Conservation (phyloP, 148 eudicot genomes). For the Camellia granthamiana region DNA sequence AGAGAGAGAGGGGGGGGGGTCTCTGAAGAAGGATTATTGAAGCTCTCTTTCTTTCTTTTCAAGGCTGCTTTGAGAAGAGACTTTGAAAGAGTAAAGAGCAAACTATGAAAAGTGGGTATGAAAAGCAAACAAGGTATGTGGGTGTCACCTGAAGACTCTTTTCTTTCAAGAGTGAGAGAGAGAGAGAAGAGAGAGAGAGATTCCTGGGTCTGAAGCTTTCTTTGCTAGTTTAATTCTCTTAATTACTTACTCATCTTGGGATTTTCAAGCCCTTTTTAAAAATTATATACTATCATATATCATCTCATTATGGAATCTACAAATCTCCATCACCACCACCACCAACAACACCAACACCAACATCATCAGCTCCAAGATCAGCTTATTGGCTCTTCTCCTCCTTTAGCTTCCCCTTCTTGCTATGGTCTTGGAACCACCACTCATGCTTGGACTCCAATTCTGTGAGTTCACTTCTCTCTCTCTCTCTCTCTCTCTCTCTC, state of each 20-base stretch:
- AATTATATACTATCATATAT: not conserved
- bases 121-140: conserved; percentile 37
- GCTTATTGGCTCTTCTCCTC: conserved; percentile 24
- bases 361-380: conserved; percentile 47
- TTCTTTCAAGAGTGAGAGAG: conserved; percentile 19
- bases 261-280: conserved; percentile 40
- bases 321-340: conserved; percentile 45
- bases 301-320: conserved; percentile 56
- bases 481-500: not conserved
- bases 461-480: conserved; percentile 44
- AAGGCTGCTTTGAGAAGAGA: conserved; percentile 46
- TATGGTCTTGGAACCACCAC: conserved; percentile 36
- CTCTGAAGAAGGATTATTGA: conserved; percentile 23
- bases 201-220: not conserved
- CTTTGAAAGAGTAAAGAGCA: conserved; percentile 56
- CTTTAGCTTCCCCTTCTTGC: conserved; percentile 36
- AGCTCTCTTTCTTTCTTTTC: conserved; percentile 27
- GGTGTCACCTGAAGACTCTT: conserved; percentile 42
- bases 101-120: conserved; percentile 32
- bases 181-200: conserved; percentile 16
- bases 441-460: conserved; percentile 45
- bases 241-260: conserved; percentile 34
- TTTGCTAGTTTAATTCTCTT: conserved; percentile 18
- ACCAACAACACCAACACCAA: conserved; percentile 26
- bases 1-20: not conserved